These are phyloP conservation scores for Cephalotrichum gorgonifer DNA, from an alignment of 2,329 filamentous ascomycete genomes.

Conservation along the genomic window DNA sequence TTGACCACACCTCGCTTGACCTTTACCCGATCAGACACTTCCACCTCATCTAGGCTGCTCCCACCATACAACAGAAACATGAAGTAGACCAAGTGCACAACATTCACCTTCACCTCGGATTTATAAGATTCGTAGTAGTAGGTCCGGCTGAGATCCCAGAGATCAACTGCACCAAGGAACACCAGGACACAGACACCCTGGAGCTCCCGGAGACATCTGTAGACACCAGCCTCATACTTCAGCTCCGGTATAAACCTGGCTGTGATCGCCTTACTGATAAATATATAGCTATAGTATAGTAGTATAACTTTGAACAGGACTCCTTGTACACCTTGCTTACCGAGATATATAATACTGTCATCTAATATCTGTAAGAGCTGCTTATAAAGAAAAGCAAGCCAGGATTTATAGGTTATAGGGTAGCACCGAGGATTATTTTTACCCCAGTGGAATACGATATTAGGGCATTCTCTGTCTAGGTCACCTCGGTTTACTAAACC, in stretches of 20 bases:
- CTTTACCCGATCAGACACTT: conserved; percentile 2
- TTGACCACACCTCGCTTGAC: conserved; percentile 9
- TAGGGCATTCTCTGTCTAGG: conserved; percentile 1
- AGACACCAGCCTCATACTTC: conserved; percentile 23
- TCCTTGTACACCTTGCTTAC: background rate
- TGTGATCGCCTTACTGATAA: conserved; percentile 2
- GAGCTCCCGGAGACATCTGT: conserved; percentile 19
- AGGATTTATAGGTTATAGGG: background rate
- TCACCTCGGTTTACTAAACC: background rate
- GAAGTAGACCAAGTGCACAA: background rate
- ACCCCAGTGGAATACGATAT: background rate
- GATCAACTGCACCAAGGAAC: conserved; percentile 25
- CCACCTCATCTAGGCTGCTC: background rate
- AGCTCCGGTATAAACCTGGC: conserved; percentile 14
- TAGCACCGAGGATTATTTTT: background rate
- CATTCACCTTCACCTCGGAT: background rate
- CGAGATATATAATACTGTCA: background rate
- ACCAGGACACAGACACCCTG: conserved; percentile 26
- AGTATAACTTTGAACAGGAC: conserved; percentile 1
- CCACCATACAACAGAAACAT: background rate
- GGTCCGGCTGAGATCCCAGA: conserved; percentile 17
- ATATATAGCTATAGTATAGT: conserved; percentile 2
- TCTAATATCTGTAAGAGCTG: background rate
- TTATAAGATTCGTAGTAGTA: conserved; percentile 20
- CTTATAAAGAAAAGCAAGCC: background rate